Base-by-base conservation (phyloP, 176 grass and related monocot genomes). In the Rhynchospora breviuscula region DNA sequence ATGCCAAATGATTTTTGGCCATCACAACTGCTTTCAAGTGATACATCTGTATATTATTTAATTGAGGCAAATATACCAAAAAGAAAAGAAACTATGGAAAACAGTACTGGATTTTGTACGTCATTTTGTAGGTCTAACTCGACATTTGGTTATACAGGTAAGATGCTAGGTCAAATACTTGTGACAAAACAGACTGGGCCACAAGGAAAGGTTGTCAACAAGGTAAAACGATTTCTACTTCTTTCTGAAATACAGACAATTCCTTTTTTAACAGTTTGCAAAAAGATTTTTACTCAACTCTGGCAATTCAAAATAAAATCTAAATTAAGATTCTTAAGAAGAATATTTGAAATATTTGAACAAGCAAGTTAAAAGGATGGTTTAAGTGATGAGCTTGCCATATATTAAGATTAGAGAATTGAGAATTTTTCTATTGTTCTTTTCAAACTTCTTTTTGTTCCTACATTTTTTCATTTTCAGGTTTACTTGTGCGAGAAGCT, bases 131-230 rank as follows among this genome's bases (percentile, higher is more conserved):
- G 59, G 25, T 51, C 61, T 59, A 69, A 84, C 5, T 18, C 59
- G 10, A 23, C 46, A 76, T 79, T 79, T 83, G 21, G 78, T 86
- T 79, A 51, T 93, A 68, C 89, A 99, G 96, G 89, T 51, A 99
- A 99, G 93, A 99, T 99, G 96, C 91, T 99, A 54, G 87, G 90
- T 56, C 93, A 99, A 86, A 93, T 99, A 88, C 88, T 99, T 80
- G 93, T 99, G 85, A 99, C 93, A 10, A 99, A 95, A 75, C 96
- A 99, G 90, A 92, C 96, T 83, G 96, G 96, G 66, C 91, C 93
- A 22, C 89, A 92, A 83, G 93, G 96, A 70, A 99, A 99, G 84
- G 86, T 99, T 90, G 96, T 99, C 83, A 89, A 86, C 96, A 99
- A 99, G 93, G 96, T 99, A 67, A 79, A 65, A 48, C 17, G 15